Percentiles rank a stretch among this genome's conserved stretches.
phyloP scores from a whole-genome alignment of 1,284 basidiomycete species.

The Psilocybe mexicana region DNA sequence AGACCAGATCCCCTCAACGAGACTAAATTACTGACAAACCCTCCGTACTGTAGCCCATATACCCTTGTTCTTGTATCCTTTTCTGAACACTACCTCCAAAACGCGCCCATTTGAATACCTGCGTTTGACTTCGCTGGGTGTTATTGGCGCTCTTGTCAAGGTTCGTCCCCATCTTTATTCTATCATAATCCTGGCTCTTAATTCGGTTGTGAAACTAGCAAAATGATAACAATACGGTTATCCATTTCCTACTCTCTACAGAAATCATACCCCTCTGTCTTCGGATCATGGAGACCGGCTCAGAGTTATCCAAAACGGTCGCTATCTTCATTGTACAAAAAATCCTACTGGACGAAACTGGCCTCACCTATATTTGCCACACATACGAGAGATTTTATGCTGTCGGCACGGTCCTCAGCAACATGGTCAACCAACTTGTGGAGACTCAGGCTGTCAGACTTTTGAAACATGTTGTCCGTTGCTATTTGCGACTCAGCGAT shows the following conservation, averaged over 20 bases:
- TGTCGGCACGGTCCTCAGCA: constrained; percentile 96
- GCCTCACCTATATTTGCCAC: constrained; percentile 98
- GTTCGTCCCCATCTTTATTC: constrained; percentile 33
- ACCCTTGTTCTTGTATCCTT: constrained; percentile 98
- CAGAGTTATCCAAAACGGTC: constrained; percentile 98
- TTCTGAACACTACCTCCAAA: constrained; percentile 98
- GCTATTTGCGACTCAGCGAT: constrained; percentile 95
- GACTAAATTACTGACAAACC: background rate
- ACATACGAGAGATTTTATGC: constrained; percentile 99
- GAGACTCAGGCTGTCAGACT: constrained; percentile 97
- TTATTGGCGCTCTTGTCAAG: constrained; percentile 98
- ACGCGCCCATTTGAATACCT: constrained; percentile 99
- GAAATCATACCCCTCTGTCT: constrained; percentile 99
- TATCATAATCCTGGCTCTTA: background rate
- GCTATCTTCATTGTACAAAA: constrained; percentile 99
- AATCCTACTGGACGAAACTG: constrained; percentile 97
- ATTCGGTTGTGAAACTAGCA: constrained; percentile 51
- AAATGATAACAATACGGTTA: constrained; percentile 99
- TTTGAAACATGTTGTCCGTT: constrained; percentile 97
- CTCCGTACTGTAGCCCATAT: constrained; percentile 77
- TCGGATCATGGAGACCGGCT: constrained; percentile 99
- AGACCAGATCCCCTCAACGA: background rate
- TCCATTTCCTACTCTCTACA: constrained; percentile 98
- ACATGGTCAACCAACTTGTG: constrained; percentile 97
- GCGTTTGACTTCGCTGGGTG: constrained; percentile 94